These are phyloP conservation scores for Neonectria magnoliae DNA, from an alignment of 2,329 filamentous ascomycete species.

Conservation along the genomic window DNA sequence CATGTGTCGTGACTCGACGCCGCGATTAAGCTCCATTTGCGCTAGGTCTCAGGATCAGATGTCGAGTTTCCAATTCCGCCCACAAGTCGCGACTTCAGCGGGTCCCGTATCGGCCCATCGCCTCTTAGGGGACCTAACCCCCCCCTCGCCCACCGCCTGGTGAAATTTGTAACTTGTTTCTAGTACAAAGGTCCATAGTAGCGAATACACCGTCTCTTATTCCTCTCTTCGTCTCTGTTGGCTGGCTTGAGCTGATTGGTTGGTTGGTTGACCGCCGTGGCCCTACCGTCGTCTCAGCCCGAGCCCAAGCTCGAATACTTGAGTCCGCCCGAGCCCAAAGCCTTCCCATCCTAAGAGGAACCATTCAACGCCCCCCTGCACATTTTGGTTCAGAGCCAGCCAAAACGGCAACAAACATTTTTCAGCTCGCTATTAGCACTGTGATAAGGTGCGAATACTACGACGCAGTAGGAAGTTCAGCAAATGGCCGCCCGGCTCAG, in stretches of 20 bases:
- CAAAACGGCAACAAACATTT: slow-evolving; percentile 17
- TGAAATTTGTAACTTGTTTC: slow-evolving; percentile 6
- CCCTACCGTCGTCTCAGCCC: slow-evolving; percentile 10
- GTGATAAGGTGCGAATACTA: slow-evolving; percentile 16
- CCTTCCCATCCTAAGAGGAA: slow-evolving; percentile 5
- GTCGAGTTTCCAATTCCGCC: slow-evolving; percentile 29
- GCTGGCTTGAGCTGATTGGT: slow-evolving; percentile 4
- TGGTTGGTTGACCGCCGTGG: neutral
- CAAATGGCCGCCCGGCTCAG: slow-evolving; percentile 8
- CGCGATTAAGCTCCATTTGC: slow-evolving; percentile 13
- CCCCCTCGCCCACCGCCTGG: slow-evolving; percentile 9
- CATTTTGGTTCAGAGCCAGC: slow-evolving; percentile 8
- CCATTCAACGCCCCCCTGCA: slow-evolving; percentile 22
- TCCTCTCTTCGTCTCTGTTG: neutral
- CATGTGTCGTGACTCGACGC: slow-evolving; percentile 32
- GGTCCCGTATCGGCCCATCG: slow-evolving; percentile 37
- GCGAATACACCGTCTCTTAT: neutral
- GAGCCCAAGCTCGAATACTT: slow-evolving; percentile 9
- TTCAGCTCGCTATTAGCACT: slow-evolving; percentile 20
- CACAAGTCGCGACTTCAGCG: slow-evolving; percentile 24
- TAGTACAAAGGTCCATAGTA: neutral
- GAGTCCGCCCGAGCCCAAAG: neutral
- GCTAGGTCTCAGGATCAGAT: slow-evolving; percentile 29
- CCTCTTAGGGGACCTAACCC: slow-evolving; percentile 8
- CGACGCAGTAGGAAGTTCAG: slow-evolving; percentile 1